Evolutionary conservation across 2,329 filamentous ascomycete genomes (phyloP).

Genomic region (Parastagonospora nodorum): DNA sequence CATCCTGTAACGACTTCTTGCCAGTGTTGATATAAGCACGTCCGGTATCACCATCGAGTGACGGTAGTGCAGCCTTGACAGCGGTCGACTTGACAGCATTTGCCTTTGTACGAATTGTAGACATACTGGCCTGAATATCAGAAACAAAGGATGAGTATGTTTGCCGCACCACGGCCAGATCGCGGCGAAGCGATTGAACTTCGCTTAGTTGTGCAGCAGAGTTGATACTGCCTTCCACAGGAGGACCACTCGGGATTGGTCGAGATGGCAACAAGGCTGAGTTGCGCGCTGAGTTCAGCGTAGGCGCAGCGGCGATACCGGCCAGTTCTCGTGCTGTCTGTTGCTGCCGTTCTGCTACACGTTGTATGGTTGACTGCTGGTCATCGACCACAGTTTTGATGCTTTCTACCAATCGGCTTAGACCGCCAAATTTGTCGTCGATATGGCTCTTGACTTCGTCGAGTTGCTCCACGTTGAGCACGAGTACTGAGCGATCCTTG

Average conservation of each 20-base stretch:
- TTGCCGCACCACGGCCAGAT: conserved; percentile 89
- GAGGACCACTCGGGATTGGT: conserved; percentile 22
- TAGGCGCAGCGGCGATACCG: conserved; percentile 59
- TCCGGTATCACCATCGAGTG: conserved; percentile 76
- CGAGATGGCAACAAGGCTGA: conserved; percentile 42
- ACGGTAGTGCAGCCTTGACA: conserved; percentile 70
- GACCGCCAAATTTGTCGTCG: conserved; percentile 82
- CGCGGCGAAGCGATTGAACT: conserved; percentile 79
- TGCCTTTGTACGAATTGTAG: conserved; percentile 79
- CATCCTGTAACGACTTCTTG: conserved; percentile 82
- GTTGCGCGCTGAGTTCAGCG: conserved; percentile 39
- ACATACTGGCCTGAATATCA: conserved; percentile 88
- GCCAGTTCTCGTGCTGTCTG: conserved; percentile 89
- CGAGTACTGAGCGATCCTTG: conserved; percentile 93
- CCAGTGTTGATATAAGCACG: conserved; percentile 83
- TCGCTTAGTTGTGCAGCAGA: conserved; percentile 72
- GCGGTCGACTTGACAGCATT: conserved; percentile 77
- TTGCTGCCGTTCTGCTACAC: conserved; percentile 87
- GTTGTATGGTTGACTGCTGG: conserved; percentile 79
- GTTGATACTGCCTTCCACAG: conserved; percentile 30
- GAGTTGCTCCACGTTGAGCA: conserved; percentile 87
- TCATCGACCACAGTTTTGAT: conserved; percentile 83
- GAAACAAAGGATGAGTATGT: conserved; percentile 91
- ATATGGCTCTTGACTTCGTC: conserved; percentile 97
- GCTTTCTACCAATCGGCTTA: conserved; percentile 83